Percentiles rank a stretch among this genome's conserved stretches.
These are phyloP conservation scores for Ashbya aceris DNA, from an alignment of 1,139 yeast species.

Conservation along the genomic window DNA sequence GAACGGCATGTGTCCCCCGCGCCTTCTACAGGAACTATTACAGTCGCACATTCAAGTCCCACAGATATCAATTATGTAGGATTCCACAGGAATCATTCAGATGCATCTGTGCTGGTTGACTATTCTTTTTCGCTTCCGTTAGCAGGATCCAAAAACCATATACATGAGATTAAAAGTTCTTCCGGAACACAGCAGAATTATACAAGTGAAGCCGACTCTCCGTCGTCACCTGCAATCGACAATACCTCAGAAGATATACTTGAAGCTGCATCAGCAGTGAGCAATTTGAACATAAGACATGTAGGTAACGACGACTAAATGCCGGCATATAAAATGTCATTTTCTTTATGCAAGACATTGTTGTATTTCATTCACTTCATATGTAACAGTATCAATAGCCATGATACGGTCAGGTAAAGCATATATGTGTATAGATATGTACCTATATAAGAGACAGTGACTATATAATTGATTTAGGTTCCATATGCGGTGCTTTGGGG, in stretches of 20 bases:
- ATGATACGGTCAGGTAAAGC: not conserved
- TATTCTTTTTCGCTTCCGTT: constrained; percentile 3
- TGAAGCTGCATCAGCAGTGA: not conserved
- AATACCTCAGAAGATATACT: no score
- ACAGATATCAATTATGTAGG: not conserved
- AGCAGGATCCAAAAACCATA: constrained; percentile 1
- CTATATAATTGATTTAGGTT: not conserved
- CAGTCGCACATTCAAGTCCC: not conserved
- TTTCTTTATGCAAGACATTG: no score
- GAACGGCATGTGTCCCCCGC: not conserved
- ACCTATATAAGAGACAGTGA: not conserved
- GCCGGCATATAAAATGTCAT: no score
- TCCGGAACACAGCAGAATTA: no score
- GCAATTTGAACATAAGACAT: not conserved
- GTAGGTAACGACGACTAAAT: not conserved
- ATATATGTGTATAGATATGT: not conserved
- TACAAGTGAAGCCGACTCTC: no score
- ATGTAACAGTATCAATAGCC: no score
- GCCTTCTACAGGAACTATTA: not conserved
- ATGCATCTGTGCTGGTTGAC: not conserved
- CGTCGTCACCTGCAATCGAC: no score
- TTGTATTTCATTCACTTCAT: no score
- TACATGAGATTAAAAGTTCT: not conserved
- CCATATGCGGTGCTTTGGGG: not conserved
- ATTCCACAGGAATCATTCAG: not conserved